Conservation (phyloP, 2,329 filamentous ascomycete genomes). For the Aspergillus glaucus region DNA sequence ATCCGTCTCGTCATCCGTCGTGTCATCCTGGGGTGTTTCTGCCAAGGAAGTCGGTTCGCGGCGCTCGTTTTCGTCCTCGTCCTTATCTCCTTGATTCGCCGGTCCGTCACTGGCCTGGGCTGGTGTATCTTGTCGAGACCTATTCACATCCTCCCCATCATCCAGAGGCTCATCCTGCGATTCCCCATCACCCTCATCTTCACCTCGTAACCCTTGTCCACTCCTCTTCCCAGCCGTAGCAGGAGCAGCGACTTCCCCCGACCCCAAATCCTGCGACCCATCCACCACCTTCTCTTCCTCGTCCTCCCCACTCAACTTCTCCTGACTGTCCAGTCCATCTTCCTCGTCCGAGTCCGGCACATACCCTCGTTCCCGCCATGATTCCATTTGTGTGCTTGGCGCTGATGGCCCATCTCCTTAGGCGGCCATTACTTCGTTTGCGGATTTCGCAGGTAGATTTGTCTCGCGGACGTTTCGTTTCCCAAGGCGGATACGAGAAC, state of each 20-base stretch:
- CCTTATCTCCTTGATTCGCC: no score
- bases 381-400: conserved; percentile 36
- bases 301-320: conserved; percentile 6
- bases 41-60: neutral
- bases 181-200: neutral
- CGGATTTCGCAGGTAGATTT: neutral
- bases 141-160: neutral
- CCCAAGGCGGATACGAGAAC: neutral
- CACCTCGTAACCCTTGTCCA: neutral
- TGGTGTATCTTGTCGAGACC: neutral
- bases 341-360: conserved; percentile 48
- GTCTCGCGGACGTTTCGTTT: neutral
- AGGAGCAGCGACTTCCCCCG: neutral
- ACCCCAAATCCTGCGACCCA: neutral
- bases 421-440: conserved; percentile 16
- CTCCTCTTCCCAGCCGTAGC: no score
- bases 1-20: neutral
- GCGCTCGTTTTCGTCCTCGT: no score
- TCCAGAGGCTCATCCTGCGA: neutral
- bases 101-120: no score
- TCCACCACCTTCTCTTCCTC: neutral
- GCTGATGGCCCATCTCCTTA: conserved; percentile 32
- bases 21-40: neutral
- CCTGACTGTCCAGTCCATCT: conserved; percentile 34
- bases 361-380: conserved; percentile 47